Base-by-base conservation (phyloP, 2,329 filamentous ascomycete genomes). In the Dothistroma septosporum region DNA sequence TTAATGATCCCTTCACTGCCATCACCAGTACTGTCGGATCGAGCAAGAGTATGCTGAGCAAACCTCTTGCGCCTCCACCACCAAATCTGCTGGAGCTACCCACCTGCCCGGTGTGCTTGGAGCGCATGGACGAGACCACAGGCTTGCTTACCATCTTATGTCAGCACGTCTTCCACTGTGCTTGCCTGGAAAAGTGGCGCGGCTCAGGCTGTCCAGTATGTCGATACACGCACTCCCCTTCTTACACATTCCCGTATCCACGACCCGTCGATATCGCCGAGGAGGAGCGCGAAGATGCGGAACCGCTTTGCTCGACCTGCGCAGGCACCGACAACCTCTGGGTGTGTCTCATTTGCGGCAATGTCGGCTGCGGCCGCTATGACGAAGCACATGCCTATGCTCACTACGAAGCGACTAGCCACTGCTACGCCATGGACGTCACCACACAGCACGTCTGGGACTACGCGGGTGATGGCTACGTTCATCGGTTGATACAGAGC, bases 111-210 rank as follows among this genome's bases (percentile, higher is more conserved):
- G 94, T 99, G 10, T 99, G 94, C 67, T 83, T 99, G 5, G 94
- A 99, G 75, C 88, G 93, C 53, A 99, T 99, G 94, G 94, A 99
- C 71, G 93, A 97, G 74, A 97, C 92, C 0, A 95, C 92, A 0
- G 94, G 94, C 0, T 81, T 99, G 2, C 85, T 99, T 72, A 99
- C 94, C 0, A 97, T 97, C 46, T 87, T 95, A 32, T 99, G 94
- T 73, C 93, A 97, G 71, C 94, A 99, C 70, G 91, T 97, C 55
- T 99, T 99, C 73, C 94, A 99, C 74, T 97, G 94, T 73, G 92
- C 88, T 1, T 99, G 94, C 76, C 81, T 99, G 0, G 90, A 96
- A 71, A 97, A 94, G 73, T 99, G 94, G 94, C 91, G 90, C 72
- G 92, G 93, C 4, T 89, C 87, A 28, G 93, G 93, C 4, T 99